Percentiles rank a stretch among this genome's conserved stretches.
Conservation (phyloP, 208 protist species). For the Trypanosoma boissoni region DNA sequence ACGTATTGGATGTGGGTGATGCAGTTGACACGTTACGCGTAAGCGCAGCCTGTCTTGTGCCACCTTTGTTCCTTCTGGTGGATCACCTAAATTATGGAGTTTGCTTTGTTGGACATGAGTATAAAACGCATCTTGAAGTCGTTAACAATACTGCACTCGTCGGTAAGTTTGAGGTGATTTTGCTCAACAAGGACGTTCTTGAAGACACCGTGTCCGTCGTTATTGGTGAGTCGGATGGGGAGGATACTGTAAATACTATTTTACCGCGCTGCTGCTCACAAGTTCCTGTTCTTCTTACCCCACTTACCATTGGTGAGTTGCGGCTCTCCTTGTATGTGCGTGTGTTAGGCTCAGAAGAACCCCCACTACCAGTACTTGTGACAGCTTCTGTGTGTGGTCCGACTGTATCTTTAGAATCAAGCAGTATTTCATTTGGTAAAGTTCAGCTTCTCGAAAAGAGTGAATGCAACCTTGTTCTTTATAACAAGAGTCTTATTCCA, state of each 20-base stretch:
- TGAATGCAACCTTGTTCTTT: constrained; percentile 43
- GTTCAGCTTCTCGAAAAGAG: constrained; percentile 55
- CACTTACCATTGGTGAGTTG: constrained; percentile 73
- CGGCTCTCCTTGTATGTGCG: constrained; percentile 79
- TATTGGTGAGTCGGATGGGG: constrained; percentile 33
- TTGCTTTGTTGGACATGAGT: constrained; percentile 91
- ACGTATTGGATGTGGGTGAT: constrained; percentile 92
- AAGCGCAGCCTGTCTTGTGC: constrained; percentile 80
- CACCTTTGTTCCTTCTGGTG: constrained; percentile 60
- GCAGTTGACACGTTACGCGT: constrained; percentile 86
- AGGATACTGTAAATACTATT: constrained; percentile 28
- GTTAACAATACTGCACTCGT: constrained; percentile 90
- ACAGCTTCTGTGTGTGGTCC: constrained; percentile 76
- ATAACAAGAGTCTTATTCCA: constrained; percentile 86
- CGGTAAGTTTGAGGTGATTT: constrained; percentile 89
- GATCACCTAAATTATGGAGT: constrained; percentile 82
- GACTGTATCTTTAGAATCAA: constrained; percentile 53
- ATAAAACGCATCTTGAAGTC: constrained; percentile 84
- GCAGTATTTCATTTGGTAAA: constrained; percentile 64
- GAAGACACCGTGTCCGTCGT: constrained; percentile 29
- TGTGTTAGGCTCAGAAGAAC: constrained; percentile 60
- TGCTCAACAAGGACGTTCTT: constrained; percentile 50
- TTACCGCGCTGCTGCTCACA: constrained; percentile 43
- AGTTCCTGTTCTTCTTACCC: constrained; percentile 75
- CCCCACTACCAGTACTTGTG: constrained; percentile 43